Evolutionary conservation across 345 rosid genomes (phyloP), one percentile per base, ranked within the genome.

Genomic region (Excoecaria cochinchinensis): DNA sequence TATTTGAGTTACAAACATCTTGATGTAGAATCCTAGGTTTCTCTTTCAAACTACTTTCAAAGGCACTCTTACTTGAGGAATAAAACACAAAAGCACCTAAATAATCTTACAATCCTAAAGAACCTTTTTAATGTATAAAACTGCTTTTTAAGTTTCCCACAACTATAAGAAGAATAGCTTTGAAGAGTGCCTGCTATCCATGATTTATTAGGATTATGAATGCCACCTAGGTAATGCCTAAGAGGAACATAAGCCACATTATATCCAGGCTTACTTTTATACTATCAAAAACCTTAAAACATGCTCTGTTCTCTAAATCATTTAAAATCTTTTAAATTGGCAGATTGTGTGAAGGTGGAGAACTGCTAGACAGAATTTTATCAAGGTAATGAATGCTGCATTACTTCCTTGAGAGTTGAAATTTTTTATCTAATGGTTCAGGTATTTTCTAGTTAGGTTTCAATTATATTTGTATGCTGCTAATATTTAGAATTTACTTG

Each of bases 271-370:
- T 55, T 80, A 60, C 31, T 14, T 76, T 42, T 67, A 17, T 40
- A 50, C 17, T 38, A n/a, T 48, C 39, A 15, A 31, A 56, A 38
- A 44, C 17, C 15, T 53, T 6, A 57, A 36, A 56, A 31, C 4
- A 55, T 69, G 4, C n/a, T 5, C 22, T 52, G 56, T 72, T 6
- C 73, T 61, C 65, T 66, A 25, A 65, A 62, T 60, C 55, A 60
- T 67, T 68, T 38, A 12, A 21, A 16, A 36, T 72, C 55, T 19
- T 72, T 46, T n/a, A 51, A 51, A 48, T 50, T 71, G 51, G 62
- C 66, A 95, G 99, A 79, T 87, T 95, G 82, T 95, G 99, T 72
- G 95, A 93, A 89, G 99, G 98, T 79, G 97, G 99, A 70, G 99
- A 95, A 80, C 80, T 91, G 13, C 84, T 95, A 72, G 99, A 93